Evolutionary conservation across 306 rosid species (phyloP), one percentile per base, ranked within the genome.

Genomic region (Delonix regia): DNA sequence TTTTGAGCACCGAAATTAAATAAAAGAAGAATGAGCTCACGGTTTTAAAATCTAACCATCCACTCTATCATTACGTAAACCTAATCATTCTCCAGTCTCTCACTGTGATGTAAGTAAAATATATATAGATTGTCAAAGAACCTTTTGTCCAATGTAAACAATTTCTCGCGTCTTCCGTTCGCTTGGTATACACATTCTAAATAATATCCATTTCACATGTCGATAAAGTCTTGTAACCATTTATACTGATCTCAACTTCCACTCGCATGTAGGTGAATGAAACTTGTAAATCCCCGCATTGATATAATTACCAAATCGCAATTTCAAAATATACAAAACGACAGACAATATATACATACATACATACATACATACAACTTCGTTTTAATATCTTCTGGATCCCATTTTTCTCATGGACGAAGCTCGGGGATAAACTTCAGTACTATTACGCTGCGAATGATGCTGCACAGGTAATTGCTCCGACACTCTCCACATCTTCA

Each of bases 401-500:
- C 88, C 89, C 74, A 69, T 62, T 62, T 82, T 86, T 22, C 81
- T n/a, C 18, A 83, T 62, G 0, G 97, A 83, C 0, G 88, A 64
- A 4, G 67, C 66, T 67, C 85, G 81, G 0, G 93, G 88, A 0
- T 44, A 62, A 30, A 82, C 86, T 52, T 3, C 71, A 1, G 0
- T 42, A 0, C 41, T 5, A 12, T 21, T 22, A 2, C 77, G 76
- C 0, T 69, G 78, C 14, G 21, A 70, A n/a, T 62, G 69, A 21
- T 27, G 82, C 2, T 57, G 86, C 9, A 64, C 34, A 39, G 5
- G 34, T 25, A 78, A 41, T 44, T 60, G 86, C 73, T 93, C 99
- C 4, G 89, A 81, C 7, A 90, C 94, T 66, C 69, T 87, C 98
- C 99, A 93, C 64, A 90, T 87, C 85, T 95, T 95, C 16, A 95